A percentile compares a stretch with the other conserved stretches of the same genome.
These are phyloP conservation scores for Trametes sanguinea DNA, from an alignment of 768 basidiomycete genomes.

Conservation along the genomic window DNA sequence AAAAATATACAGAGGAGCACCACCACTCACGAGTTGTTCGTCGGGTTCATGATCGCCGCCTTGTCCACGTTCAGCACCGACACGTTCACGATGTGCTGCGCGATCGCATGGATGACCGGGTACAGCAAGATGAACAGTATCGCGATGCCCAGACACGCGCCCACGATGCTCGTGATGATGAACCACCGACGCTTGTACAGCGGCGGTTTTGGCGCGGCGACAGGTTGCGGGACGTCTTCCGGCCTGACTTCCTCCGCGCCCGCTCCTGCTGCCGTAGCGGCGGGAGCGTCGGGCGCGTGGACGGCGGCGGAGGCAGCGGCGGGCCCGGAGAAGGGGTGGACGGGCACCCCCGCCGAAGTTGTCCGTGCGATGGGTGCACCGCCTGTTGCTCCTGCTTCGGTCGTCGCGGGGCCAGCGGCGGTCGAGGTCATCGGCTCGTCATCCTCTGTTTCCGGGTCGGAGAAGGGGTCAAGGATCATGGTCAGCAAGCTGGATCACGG, in stretches of 20 bases:
- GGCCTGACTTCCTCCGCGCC: constrained; percentile 2
- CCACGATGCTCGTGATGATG: constrained; percentile 56
- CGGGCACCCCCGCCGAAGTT: constrained; percentile 18
- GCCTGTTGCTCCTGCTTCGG: not conserved
- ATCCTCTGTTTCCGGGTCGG: not conserved
- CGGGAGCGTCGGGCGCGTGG: not conserved
- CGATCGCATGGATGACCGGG: constrained; percentile 67
- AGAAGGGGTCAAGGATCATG: not conserved
- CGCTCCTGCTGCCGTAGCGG: not conserved
- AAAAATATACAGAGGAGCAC: no score
- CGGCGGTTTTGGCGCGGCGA: constrained; percentile 34
- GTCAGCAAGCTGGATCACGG: not conserved
- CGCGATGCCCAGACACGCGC: constrained; percentile 55
- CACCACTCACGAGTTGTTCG: constrained; percentile 55
- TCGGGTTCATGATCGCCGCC: constrained; percentile 52
- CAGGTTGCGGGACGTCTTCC: constrained; percentile 18
- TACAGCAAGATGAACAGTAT: constrained; percentile 68
- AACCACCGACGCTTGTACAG: constrained; percentile 67
- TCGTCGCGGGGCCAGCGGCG: constrained; percentile 1
- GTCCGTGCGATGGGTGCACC: not conserved
- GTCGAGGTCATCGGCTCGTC: not conserved
- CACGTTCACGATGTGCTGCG: constrained; percentile 62
- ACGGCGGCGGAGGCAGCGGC: constrained; percentile 15
- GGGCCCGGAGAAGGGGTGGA: constrained; percentile 16
- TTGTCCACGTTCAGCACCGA: constrained; percentile 53